phyloP scores from a whole-genome alignment of 306 rosid species.

The Prinsepia uniflora region DNA sequence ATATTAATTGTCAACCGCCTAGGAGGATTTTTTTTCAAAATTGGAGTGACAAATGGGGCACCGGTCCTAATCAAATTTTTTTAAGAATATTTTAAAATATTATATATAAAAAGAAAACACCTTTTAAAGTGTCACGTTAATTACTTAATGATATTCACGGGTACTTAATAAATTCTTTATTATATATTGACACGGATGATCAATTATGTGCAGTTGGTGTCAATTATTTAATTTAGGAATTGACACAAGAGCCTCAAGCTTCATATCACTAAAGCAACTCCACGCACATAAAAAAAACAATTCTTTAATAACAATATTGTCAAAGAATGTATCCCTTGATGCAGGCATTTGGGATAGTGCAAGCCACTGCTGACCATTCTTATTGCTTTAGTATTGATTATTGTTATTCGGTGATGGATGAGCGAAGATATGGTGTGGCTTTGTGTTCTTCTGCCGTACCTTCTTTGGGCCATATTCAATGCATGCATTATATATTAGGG shows the following conservation, averaged over 20 bases:
- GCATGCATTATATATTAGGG: not conserved
- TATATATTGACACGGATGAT: not conserved
- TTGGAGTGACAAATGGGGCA: too few species aligned
- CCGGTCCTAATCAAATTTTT: too few species aligned
- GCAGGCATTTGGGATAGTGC: not conserved
- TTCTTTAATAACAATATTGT: not conserved
- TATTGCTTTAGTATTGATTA: not conserved
- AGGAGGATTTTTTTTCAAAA: too few species aligned
- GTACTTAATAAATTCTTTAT: not conserved
- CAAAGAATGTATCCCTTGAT: not conserved
- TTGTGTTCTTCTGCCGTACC: constrained; percentile 6
- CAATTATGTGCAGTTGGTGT: not conserved
- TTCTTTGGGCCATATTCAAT: not conserved
- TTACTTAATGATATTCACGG: not conserved
- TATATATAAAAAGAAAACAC: too few species aligned
- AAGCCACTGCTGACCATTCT: not conserved
- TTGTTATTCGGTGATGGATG: not conserved
- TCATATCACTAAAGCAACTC: not conserved
- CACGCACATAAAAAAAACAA: not conserved
- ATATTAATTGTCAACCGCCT: too few species aligned
- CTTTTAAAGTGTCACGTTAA: too few species aligned
- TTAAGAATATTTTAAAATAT: too few species aligned
- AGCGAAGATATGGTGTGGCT: not conserved
- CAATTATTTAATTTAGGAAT: not conserved
- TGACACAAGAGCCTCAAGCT: not conserved